phyloP scores from a whole-genome alignment of 1,139 yeast species.

The Suhomyces wounanorum region DNA sequence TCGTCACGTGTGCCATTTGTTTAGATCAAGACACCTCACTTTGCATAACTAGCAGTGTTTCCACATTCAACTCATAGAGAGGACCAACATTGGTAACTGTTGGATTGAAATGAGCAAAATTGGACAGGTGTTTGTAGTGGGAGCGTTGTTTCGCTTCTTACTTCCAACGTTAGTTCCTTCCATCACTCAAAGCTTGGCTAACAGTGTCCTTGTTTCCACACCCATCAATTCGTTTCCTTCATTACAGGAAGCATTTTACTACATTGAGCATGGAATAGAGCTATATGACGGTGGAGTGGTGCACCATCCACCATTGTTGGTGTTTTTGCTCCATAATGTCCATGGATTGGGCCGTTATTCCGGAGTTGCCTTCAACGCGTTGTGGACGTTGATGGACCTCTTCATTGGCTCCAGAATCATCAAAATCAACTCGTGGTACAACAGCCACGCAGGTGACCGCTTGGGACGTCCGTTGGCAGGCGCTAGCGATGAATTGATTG shows the following conservation, averaged over 20 bases:
- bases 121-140: conserved; percentile 29
- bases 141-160: conserved; percentile 33
- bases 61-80: not conserved
- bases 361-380: conserved; percentile 25
- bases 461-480: conserved; percentile 19
- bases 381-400: conserved; percentile 46
- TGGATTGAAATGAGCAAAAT: conserved; percentile 10
- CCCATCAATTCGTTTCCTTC: conserved; percentile 69
- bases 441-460: conserved; percentile 29
- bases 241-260: conserved; percentile 77
- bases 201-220: conserved; percentile 72
- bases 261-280: conserved; percentile 58
- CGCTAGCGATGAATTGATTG: conserved; percentile 48
- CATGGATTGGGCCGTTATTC: conserved; percentile 19
- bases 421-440: conserved; percentile 41
- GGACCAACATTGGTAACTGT: conserved; percentile 1
- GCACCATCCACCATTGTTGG: conserved; percentile 78
- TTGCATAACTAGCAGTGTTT: not conserved
- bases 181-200: conserved; percentile 29
- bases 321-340: conserved; percentile 49
- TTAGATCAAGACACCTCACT: conserved; percentile 4
- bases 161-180: conserved; percentile 39
- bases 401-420: conserved; percentile 46
- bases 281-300: conserved; percentile 86
- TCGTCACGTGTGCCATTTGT: not conserved